Percentiles rank a stretch among this genome's conserved stretches.
Evolutionary conservation across 2,329 filamentous ascomycete genomes (phyloP).

Genomic region (Neocatenulostroma microsporum): DNA sequence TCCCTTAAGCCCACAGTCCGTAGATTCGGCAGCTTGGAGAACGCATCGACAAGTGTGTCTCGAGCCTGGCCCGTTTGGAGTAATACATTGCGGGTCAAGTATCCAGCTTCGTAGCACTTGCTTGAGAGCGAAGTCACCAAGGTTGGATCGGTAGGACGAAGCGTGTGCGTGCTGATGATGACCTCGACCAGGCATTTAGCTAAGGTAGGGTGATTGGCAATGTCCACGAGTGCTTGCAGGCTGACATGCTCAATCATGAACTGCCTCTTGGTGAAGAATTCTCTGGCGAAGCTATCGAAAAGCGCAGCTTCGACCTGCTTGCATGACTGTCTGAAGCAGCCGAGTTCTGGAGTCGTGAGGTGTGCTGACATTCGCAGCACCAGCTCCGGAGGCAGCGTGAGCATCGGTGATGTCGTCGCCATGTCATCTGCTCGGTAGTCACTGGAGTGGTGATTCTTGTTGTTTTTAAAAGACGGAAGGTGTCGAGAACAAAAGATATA

Average conservation of each 20-base stretch:
- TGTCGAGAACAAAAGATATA: no score
- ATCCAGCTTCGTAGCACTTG: constrained; percentile 7
- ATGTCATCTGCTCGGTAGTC: no score
- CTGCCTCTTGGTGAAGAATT: constrained; percentile 60
- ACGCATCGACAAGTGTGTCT: constrained; percentile 50
- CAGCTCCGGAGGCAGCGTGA: constrained; percentile 49
- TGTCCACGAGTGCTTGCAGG: constrained; percentile 44
- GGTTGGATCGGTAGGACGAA: constrained; percentile 5
- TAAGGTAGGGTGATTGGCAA: constrained; percentile 33
- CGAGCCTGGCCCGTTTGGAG: constrained; percentile 41
- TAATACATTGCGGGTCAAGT: constrained; percentile 16
- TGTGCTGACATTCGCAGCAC: constrained; percentile 47
- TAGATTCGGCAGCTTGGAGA: constrained; percentile 48
- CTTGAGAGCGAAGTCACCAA: background rate
- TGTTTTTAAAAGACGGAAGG: no score
- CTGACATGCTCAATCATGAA: constrained; percentile 56
- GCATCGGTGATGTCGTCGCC: constrained; percentile 9
- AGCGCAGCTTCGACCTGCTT: constrained; percentile 48
- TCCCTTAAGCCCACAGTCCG: constrained; percentile 53
- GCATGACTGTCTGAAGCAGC: constrained; percentile 47
- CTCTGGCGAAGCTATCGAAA: constrained; percentile 49
- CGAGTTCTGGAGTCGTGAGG: constrained; percentile 50
- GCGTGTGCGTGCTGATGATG: constrained; percentile 41
- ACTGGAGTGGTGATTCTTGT: no score
- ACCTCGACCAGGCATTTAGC: constrained; percentile 39